phyloP scores from a whole-genome alignment of 768 basidiomycete species.

The Trametes punicea region DNA sequence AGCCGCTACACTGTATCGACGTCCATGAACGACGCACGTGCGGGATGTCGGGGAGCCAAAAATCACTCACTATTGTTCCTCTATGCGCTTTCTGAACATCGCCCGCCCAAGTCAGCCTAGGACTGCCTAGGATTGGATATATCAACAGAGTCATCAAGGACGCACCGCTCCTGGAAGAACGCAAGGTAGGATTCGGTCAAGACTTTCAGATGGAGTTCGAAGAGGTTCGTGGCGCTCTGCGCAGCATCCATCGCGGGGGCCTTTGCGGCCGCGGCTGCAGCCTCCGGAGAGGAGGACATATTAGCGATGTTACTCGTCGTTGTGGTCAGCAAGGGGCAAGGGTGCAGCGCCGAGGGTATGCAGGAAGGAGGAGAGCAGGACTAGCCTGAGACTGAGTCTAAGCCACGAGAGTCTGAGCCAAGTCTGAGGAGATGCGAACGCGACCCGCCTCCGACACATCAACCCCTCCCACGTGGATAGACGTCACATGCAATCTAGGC shows the following conservation, averaged over 20 bases:
- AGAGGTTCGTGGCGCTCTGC: constrained; percentile 53
- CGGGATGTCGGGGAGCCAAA: neutral
- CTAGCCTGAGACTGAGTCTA: neutral
- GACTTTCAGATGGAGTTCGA: constrained; percentile 67
- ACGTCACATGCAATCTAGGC: constrained; percentile 16
- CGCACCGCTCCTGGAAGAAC: constrained; percentile 85
- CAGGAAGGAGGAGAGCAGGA: neutral
- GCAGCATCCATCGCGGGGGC: constrained; percentile 18
- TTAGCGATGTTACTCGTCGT: neutral
- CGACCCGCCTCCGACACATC: neutral
- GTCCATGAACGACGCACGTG: neutral
- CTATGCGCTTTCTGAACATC: constrained; percentile 65
- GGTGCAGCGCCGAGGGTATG: neutral
- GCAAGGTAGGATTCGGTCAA: constrained; percentile 73
- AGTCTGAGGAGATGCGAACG: neutral
- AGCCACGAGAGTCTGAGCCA: neutral
- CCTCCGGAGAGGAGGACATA: constrained; percentile 25
- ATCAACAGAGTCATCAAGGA: constrained; percentile 16
- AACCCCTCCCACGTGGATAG: constrained; percentile 11
- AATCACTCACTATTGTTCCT: constrained; percentile 73
- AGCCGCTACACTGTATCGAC: constrained; percentile 58
- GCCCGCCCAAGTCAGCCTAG: neutral
- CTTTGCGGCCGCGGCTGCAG: constrained; percentile 18
- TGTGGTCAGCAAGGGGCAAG: neutral
- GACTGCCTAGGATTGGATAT: constrained; percentile 4